Evolutionary conservation across 169 alveolate genomes (phyloP).

Genomic region (Hammondia hammondi): DNA sequence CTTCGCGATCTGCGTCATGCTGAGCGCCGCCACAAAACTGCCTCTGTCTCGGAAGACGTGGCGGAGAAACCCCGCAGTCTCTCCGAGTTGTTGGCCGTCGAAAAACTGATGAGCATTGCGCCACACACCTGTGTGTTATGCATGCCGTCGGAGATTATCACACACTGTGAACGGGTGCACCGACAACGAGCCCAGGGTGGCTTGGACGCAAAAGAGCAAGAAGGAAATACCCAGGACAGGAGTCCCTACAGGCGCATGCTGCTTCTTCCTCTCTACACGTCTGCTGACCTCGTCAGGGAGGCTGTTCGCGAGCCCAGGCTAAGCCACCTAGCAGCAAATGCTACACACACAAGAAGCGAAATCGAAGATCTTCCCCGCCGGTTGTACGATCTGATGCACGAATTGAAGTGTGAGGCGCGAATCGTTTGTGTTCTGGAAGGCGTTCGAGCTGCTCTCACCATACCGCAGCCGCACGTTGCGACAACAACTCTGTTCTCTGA

Average conservation of each 20-base stretch:
- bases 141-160: constrained; percentile 15
- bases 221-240: not conserved
- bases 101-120: not conserved
- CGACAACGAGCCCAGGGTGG: not conserved
- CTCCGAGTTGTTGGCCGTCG: not conserved
- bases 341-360: not conserved
- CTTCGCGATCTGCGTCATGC: not conserved
- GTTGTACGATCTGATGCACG: not conserved
- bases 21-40: not conserved
- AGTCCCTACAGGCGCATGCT: not conserved
- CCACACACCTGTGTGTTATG: not conserved
- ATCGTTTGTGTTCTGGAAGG: constrained; percentile 9
- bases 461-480: constrained; percentile 22
- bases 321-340: not conserved
- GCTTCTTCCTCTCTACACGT: not conserved
- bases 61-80: not conserved
- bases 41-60: not conserved
- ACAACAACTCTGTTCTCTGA: not conserved
- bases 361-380: not conserved
- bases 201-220: not conserved
- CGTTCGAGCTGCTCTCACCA: constrained; percentile 11
- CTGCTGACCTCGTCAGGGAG: not conserved
- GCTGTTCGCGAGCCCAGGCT: not conserved
- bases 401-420: not conserved
- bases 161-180: not conserved